phyloP scores from a whole-genome alignment of 2,329 filamentous ascomycete species.

The Tolypocladium ophioglossoides region DNA sequence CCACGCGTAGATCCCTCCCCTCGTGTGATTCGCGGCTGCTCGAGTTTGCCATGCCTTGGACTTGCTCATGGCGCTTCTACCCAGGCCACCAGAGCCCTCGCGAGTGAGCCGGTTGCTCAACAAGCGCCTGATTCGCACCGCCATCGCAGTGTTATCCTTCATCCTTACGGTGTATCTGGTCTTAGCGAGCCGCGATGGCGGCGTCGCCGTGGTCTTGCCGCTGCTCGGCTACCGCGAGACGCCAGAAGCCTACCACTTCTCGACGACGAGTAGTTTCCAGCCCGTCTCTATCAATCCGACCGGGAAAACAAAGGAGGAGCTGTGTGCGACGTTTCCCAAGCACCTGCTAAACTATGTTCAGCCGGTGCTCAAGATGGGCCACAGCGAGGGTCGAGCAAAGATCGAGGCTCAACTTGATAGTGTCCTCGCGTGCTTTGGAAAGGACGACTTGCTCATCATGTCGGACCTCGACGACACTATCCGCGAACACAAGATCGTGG shows the following conservation, averaged over 20 bases:
- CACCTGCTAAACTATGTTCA: not conserved
- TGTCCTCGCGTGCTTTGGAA: conserved; percentile 38
- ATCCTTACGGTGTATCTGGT: not conserved
- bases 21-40: not conserved
- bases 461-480: conserved; percentile 38
- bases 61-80: not conserved
- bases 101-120: not conserved
- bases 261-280: not conserved
- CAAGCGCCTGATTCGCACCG: not conserved
- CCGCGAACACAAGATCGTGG: conserved; percentile 29
- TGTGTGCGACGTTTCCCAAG: not conserved
- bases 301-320: not conserved
- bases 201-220: not conserved
- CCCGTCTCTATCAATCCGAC: not conserved
- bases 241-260: not conserved
- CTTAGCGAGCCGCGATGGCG: not conserved
- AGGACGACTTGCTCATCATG: conserved; percentile 32
- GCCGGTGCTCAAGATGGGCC: not conserved
- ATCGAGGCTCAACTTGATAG: conserved; percentile 35
- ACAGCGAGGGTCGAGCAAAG: not conserved
- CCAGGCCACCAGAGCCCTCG: not conserved
- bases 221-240: not conserved
- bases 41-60: not conserved
- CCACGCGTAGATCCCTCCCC: too few relatives aligned
- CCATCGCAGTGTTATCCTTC: not conserved